Base-by-base conservation (phyloP, 1,284 basidiomycete genomes). In the Puccinia novopanici region DNA sequence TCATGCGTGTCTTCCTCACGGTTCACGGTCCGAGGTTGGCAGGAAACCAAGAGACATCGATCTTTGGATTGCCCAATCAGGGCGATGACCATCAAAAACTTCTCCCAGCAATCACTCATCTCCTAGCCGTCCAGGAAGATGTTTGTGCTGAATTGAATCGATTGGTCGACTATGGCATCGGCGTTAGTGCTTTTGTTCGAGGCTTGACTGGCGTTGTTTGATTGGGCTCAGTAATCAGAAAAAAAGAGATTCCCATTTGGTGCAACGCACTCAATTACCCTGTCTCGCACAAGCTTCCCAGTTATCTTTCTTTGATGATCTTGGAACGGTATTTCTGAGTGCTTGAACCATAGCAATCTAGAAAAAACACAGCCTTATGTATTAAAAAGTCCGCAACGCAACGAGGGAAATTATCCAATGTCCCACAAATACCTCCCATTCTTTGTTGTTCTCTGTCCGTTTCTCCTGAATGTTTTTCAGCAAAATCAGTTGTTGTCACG, bases 1-100 rank as follows among this genome's bases (percentile, higher is more conserved):
- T 96, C 85, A 89, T 95, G 83, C 90, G 89, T 82, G 92, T 96
- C 0, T 93, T 97, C 86, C 87, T 98, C 34, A 89, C 89, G 24
- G 89, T 94, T 78, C 95, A 99, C 84, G 91, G 91, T 0, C 95
- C 98, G 81, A 87, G 91, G 0, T 87, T 98, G 45, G 88, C 61
- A 22, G 75, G 75, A 61, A 37, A 57, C 30, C 13, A 52, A 27
- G 50, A n/a, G 17, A 50, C n/a, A n/a, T 50, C 48, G 1, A 50
- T 70, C n/a, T 73, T 80, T 37, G 54, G 54, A 72, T 72, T 57
- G 34, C 52, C 71, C n/a, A 10, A 55, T 19, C 37, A 52, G 19
- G 12, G 12, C 50, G 71, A 54, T 10, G 77, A 80, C 34, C 52
- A 73, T 13, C 67, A 72, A 17, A 61, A 45, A 24, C 17, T 61